These are phyloP conservation scores for Zymoseptoria crescenta DNA, from an alignment of 2,329 filamentous ascomycete species.

Conservation along the genomic window DNA sequence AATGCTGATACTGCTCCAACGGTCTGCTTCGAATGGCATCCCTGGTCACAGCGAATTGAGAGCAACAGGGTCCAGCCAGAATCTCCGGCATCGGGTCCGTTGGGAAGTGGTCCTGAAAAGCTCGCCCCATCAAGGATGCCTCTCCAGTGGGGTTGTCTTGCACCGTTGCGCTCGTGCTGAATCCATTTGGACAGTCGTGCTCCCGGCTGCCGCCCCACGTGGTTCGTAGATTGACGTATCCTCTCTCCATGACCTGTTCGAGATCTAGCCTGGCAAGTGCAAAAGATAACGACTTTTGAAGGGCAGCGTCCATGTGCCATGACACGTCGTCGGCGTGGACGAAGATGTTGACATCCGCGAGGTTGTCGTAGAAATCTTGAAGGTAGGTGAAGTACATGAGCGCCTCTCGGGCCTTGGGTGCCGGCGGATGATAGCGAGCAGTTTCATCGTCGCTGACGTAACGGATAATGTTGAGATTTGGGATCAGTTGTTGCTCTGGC, in stretches of 20 bases:
- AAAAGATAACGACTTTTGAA: conserved; percentile 11
- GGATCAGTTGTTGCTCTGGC: conserved; percentile 1
- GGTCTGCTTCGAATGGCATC: conserved; percentile 8
- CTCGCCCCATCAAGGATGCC: conserved; percentile 12
- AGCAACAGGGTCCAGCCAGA: conserved; percentile 17
- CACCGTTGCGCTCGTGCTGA: conserved; percentile 12
- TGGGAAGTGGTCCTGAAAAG: conserved; percentile 12
- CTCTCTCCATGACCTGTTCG: conserved; percentile 9
- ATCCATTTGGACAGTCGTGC: conserved; percentile 12
- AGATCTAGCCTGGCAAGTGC: conserved; percentile 14
- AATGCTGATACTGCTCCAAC: conserved; percentile 11
- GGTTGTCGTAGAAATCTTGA: conserved; percentile 15
- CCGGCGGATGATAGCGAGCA: conserved; percentile 10
- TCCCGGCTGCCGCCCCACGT: conserved; percentile 14
- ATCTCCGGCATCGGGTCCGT: conserved; percentile 13
- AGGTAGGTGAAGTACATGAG: conserved; percentile 20
- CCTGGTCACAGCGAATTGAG: conserved; percentile 16
- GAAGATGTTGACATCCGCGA: conserved; percentile 16
- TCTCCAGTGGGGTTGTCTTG: conserved; percentile 13
- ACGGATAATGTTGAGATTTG: conserved; percentile 13
- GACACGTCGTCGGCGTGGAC: conserved; percentile 12
- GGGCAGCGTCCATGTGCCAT: conserved; percentile 16
- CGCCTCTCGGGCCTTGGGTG: conserved; percentile 15
- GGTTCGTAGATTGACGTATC: conserved; percentile 16
- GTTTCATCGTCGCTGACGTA: conserved; percentile 16